Conservation (phyloP, 495 filamentous ascomycete species). For the Hypoxylon lienhwacheense region DNA sequence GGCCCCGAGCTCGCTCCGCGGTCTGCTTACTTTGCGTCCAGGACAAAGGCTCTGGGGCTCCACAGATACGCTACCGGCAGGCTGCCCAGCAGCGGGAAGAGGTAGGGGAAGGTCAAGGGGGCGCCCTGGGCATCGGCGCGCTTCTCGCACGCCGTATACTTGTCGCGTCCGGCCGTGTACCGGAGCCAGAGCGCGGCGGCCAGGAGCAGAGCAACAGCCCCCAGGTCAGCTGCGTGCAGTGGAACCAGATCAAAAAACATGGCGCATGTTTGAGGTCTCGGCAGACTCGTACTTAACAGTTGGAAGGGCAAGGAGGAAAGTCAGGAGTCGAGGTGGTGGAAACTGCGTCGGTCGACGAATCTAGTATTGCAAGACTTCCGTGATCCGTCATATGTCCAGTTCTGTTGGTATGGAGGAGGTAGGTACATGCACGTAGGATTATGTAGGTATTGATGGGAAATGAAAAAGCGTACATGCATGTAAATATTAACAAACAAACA, state of each 20-base stretch:
- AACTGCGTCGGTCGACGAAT: no score
- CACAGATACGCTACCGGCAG: constrained; percentile 30
- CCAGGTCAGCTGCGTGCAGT: background rate
- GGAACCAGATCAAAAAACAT: constrained; percentile 17
- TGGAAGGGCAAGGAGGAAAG: no score
- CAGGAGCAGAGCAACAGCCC: constrained; percentile 3
- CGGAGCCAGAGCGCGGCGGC: constrained; percentile 13
- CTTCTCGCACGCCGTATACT: background rate
- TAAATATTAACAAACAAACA: no score
- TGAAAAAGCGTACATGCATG: no score
- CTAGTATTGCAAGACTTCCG: no score
- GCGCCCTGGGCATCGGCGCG: constrained; percentile 8
- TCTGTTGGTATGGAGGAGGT: no score
- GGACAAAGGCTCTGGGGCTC: constrained; percentile 30
- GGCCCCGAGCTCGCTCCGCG: no score
- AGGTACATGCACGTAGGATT: no score
- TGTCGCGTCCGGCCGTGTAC: background rate
- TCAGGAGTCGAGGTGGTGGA: no score
- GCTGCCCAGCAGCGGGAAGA: constrained; percentile 29
- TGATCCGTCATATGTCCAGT: no score
- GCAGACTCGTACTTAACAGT: no score
- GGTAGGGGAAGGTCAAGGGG: constrained; percentile 27
- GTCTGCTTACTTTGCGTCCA: constrained; percentile 20
- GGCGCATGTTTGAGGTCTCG: background rate
- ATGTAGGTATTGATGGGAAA: no score